Evolutionary conservation across 306 rosid genomes (phyloP).

Genomic region (Vigna mungo): DNA sequence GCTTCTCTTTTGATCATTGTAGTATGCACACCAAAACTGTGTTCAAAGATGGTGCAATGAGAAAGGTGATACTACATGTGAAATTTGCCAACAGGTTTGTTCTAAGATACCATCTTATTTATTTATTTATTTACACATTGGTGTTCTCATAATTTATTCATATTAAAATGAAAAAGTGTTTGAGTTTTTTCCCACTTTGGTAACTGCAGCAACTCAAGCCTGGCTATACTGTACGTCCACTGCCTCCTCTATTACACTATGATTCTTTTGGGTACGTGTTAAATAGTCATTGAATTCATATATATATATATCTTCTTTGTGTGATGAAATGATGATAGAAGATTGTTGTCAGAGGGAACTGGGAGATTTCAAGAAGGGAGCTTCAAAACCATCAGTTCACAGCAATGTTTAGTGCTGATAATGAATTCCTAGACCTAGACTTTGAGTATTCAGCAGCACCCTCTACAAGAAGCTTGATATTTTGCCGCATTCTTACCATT

Average conservation of each 20-base stretch:
- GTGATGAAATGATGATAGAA: slow-evolving; percentile 30
- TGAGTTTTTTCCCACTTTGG: neutral
- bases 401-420: slow-evolving; percentile 53
- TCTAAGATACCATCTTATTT: slow-evolving; percentile 1
- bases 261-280: slow-evolving; percentile 64
- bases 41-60: slow-evolving; percentile 96
- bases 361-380: slow-evolving; percentile 77
- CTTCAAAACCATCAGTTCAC: slow-evolving; percentile 59
- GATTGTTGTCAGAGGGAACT: slow-evolving; percentile 55
- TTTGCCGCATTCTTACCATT: slow-evolving; percentile 70
- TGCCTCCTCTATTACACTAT: slow-evolving; percentile 61
- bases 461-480: slow-evolving; percentile 59
- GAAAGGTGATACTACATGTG: slow-evolving; percentile 86
- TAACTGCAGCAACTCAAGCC: slow-evolving; percentile 66
- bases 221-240: slow-evolving; percentile 66
- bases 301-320: neutral
- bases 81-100: slow-evolving; percentile 84
- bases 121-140: slow-evolving; percentile 6
- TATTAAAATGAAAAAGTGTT: neutral
- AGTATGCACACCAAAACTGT: slow-evolving; percentile 87
- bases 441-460: slow-evolving; percentile 55
- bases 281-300: neutral
- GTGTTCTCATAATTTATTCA: slow-evolving; percentile 16
- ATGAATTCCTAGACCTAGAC: slow-evolving; percentile 54
- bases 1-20: slow-evolving; percentile 39